Evolutionary conservation across 176 grass and related monocot genomes (phyloP), one percentile per base, ranked within the genome.

Genomic region (Eleusine coracana): DNA sequence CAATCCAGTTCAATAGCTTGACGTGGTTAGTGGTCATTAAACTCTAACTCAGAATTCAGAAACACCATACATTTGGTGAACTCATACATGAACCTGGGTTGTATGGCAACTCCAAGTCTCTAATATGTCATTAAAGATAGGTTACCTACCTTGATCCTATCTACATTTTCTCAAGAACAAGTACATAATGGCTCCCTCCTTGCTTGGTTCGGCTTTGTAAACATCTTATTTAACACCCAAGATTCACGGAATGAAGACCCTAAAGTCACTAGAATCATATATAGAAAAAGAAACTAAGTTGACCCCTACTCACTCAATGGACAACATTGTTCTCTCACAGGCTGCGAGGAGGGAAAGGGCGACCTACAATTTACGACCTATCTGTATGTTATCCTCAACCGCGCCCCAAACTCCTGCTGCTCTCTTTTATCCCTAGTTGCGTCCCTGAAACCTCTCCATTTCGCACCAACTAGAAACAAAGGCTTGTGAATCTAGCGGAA

Each of bases 31-130:
- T 20, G 34, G 6, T 11, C 25, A 73, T 37, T 66, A 67, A 76
- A 70, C 64, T 55, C 58, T 42, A 71, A 71, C 14, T 38, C 67
- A 66, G 67, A 78, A 58, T 48, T 11, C 63, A 71, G 70, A 61
- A 71, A 13, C 15, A 68, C 7, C 46, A 66, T 45, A 6, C 10
- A 41, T 38, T 70, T 45, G n/a, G 45, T 25, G 25, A 21, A 62
- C 44, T 29, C 38, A 82, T 38, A 48, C 45, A 76, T 37, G 11
- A 70, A 51, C 71, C 21, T 65, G 28, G n/a, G 39, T n/a, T 2
- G 18, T 75, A 65, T 37, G 52, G 74, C 56, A 89, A 71, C 14
- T 65, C 20, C 5, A 20, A 63, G 44, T 46, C 9, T 46, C 14
- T 13, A 51, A 16, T 46, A 80, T 20, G 64, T 13, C 44, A 75